Evolutionary conservation across 306 rosid species (phyloP).

Genomic region (Citrullus mucosospermus): DNA sequence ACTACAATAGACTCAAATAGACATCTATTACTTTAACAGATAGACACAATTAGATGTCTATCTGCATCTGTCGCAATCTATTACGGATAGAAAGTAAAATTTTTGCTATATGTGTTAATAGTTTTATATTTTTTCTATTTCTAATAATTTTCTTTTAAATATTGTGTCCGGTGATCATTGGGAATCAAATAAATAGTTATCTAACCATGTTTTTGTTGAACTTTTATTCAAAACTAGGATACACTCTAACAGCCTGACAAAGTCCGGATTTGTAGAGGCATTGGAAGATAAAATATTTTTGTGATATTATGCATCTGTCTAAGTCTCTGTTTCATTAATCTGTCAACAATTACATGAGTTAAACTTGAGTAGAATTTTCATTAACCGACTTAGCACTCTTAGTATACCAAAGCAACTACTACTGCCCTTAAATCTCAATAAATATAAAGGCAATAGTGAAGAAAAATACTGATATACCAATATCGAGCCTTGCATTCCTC

Average conservation of each 20-base stretch:
- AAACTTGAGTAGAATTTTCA: not conserved
- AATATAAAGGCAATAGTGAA: not conserved
- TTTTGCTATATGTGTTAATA: no score
- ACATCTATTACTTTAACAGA: no score
- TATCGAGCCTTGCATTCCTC: constrained; percentile 48
- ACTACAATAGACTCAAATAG: no score
- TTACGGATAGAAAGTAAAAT: no score
- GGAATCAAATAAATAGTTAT: no score
- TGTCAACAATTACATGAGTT: not conserved
- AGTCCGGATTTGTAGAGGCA: not conserved
- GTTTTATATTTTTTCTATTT: no score
- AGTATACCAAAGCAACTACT: not conserved
- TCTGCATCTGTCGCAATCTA: no score
- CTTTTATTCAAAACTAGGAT: not conserved
- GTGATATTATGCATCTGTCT: not conserved
- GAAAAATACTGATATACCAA: constrained; percentile 34
- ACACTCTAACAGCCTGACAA: not conserved
- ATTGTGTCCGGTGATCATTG: no score
- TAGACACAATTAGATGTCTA: no score
- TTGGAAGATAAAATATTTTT: not conserved
- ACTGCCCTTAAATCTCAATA: not conserved
- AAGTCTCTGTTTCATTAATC: not conserved
- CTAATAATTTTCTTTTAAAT: no score
- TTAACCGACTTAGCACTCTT: not conserved
- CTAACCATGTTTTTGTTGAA: not conserved